Evolutionary conservation across 768 basidiomycete genomes (phyloP), one percentile per base, ranked within the genome.

Genomic region (Suillus subalutaceus): DNA sequence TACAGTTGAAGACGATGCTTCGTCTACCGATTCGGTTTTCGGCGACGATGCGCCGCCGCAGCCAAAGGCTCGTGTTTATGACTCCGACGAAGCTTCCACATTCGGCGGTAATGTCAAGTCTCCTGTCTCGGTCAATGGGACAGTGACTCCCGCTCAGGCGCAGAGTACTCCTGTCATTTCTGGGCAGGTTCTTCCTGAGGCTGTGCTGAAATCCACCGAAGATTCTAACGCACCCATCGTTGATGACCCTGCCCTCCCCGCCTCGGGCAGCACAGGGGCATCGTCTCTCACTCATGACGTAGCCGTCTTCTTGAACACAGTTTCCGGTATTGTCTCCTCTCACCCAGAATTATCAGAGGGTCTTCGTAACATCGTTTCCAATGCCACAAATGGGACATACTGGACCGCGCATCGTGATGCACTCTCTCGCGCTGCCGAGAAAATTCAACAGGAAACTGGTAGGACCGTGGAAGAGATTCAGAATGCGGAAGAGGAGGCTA

Each of bases 331-430:
- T 38, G 73, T 93, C 52, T 79, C 84, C 0, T 75, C 85, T 6
- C 90, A 93, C 69, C 92, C 92, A 5, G 91, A 94, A 68, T 75
- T 94, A 13, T 84, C 89, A 4, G 88, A 90, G 64, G 84, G 84
- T 53, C 73, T 94, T 64, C 88, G 86, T 65, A 88, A 85, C 72
- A 85, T 94, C 41, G 74, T 87, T 55, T 79, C 79, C 60, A 91
- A 93, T 69, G 80, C 88, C 5, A 80, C 83, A 6, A 85, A 80
- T 61, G 92, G 91, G 30, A 80, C 84, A 10, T 93, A 94, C 72
- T 94, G 90, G 91, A 75, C 79, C 43, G 75, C 82, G 37, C 90
- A 92, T 70, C 85, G 88, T 58, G 84, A 85, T 10, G 79, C 84
- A 3, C 75, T 92, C 53, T 83, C 86, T 9, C 84, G 85, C 26